Base-by-base conservation (phyloP, 208 protist genomes). In the Trypanosoma caninum region DNA sequence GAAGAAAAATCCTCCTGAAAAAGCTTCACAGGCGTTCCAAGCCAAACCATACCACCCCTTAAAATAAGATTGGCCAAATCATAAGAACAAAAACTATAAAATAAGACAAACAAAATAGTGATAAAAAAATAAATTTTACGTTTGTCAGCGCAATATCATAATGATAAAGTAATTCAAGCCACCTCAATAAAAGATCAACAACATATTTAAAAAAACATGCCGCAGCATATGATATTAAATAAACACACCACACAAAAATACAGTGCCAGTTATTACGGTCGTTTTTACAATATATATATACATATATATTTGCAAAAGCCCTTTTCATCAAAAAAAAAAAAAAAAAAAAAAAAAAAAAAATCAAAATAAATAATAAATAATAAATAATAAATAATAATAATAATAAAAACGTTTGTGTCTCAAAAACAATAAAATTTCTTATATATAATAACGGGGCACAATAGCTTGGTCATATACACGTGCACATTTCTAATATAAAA, bases 1-100 rank as follows among this genome's bases (percentile, higher is more conserved):
- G 85, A 84, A 8, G 61, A 22, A 23, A 82, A 51, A 25, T 88
- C 71, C 38, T 85, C 77, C 28, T 34, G 33, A 40, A 16, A 50
- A 38, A 0, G 27, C 25, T 48, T 57, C 45, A 20, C 45, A 22
- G 86, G 82, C 1, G 72, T 69, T 27, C 82, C 86, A 25, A 93
- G 78, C 86, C 86, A 93, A 45, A 87, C 53, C 20, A 18, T 11
- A 47, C 46, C 52, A 3, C 55, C 22, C 23, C 52, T 52, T 16
- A 44, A 18, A 51, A 68, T 68, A 9, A 3, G 48, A 41, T 25
- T 14, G 37, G 38, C 54, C 20, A n/a, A 20, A 27, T 33, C 31
- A 33, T 31, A 53, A 10, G 31, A 10, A 53, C 5, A 53, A 10
- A 53, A 13, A 53, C 23, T 48, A 37, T 14, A 28, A 2, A 4